Evolutionary conservation across 768 basidiomycete species (phyloP).

Genomic region (Auricularia auricula-judae): DNA sequence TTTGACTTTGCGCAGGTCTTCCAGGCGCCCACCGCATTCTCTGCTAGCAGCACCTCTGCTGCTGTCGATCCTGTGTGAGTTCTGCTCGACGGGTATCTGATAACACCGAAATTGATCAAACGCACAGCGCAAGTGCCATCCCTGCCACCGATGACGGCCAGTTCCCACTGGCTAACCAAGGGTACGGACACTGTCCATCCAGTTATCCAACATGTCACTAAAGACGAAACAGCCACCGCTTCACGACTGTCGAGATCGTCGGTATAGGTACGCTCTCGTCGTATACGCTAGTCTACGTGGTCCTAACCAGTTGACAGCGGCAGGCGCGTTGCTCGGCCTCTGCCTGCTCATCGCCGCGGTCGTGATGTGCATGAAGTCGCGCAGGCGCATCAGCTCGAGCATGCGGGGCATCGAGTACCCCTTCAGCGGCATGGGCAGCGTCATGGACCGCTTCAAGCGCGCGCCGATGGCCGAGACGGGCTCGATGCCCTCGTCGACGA

Average conservation of each 20-base stretch:
- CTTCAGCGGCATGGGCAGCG: background rate
- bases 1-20: constrained; percentile 28
- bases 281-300: background rate
- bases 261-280: background rate
- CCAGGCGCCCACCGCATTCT: constrained; percentile 13
- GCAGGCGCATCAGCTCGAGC: background rate
- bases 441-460: background rate
- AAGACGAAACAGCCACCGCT: too few species aligned
- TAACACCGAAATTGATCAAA: constrained; percentile 8
- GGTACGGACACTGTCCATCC: too few species aligned
- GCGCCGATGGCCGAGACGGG: background rate
- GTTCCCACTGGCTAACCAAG: too few species aligned
- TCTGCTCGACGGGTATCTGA: constrained; percentile 17
- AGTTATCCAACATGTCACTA: too few species aligned
- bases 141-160: background rate
- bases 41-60: constrained; percentile 18
- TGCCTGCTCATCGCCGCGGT: background rate
- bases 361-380: background rate
- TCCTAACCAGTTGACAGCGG: background rate
- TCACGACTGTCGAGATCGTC: background rate
- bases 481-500: background rate
- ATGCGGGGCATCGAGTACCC: background rate
- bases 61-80: constrained; percentile 24
- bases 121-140: background rate
- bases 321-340: background rate